These are phyloP conservation scores for Pulicaria dysenterica DNA, from an alignment of 129 eudicot species.

Conservation along the genomic window DNA sequence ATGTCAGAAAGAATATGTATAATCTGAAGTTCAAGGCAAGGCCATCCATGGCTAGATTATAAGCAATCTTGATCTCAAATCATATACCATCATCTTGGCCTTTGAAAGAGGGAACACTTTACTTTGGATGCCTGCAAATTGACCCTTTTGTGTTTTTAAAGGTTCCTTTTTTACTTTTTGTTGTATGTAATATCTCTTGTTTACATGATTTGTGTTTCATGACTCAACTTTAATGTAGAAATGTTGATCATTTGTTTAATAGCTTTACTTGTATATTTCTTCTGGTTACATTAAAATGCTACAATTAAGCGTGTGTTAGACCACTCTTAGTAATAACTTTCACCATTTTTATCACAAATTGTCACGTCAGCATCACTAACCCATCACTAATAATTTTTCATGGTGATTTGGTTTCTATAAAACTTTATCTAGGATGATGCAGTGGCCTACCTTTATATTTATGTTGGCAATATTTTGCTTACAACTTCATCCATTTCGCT, in stretches of 20 bases:
- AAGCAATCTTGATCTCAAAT: constrained; percentile 19
- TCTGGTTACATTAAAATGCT: not conserved
- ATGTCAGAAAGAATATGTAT: not conserved
- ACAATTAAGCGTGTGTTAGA: not conserved
- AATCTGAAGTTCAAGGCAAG: not conserved
- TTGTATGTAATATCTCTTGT: constrained; percentile 25
- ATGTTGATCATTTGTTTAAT: constrained; percentile 6
- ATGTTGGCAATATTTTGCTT: too few relatives aligned
- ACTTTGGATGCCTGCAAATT: constrained; percentile 31
- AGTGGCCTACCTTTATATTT: too few relatives aligned
- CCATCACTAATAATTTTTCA: too few relatives aligned
- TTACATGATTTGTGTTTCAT: constrained; percentile 29
- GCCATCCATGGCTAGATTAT: constrained; percentile 15
- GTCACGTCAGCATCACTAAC: too few relatives aligned
- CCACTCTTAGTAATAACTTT: too few relatives aligned
- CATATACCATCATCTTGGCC: constrained; percentile 9
- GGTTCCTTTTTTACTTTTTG: constrained; percentile 17
- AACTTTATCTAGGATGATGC: too few relatives aligned
- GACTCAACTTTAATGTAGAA: constrained; percentile 24
- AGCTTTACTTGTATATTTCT: not conserved
- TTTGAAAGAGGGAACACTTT: not conserved
- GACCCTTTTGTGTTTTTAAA: constrained; percentile 12
- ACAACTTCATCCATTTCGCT: too few relatives aligned
- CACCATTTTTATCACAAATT: too few relatives aligned
- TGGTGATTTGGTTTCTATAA: too few relatives aligned